Conservation (phyloP, 23 red algal genomes). For the Pyropia yezoensis region DNA sequence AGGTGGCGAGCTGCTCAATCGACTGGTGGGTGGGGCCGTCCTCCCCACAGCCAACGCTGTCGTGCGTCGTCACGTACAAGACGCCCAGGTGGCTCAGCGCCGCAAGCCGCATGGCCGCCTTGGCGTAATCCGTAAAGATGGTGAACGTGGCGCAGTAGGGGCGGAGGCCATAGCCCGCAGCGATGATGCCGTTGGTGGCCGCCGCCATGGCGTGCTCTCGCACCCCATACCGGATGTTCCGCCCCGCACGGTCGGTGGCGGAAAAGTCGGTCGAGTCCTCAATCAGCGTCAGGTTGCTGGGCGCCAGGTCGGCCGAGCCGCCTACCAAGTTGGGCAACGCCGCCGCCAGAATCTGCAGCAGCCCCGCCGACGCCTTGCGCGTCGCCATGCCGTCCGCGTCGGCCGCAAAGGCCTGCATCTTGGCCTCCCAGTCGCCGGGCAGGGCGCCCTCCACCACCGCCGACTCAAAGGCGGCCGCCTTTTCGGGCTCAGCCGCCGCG, state of each 20-base stretch:
- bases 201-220: slow-evolving; percentile 94
- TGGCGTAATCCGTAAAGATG: slow-evolving; percentile 92
- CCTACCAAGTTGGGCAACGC: slow-evolving; percentile 73
- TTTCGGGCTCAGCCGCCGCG: slow-evolving; percentile 77
- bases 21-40: slow-evolving; percentile 98
- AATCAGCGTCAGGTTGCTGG: slow-evolving; percentile 86
- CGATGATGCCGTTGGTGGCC: slow-evolving; percentile 50
- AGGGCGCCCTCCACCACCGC: slow-evolving; percentile 61
- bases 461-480: slow-evolving; percentile 66
- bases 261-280: slow-evolving; percentile 79
- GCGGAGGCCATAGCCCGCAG: slow-evolving; percentile 44
- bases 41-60: slow-evolving; percentile 84
- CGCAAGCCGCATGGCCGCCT: slow-evolving; percentile 66
- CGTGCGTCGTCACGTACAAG: slow-evolving; percentile 87
- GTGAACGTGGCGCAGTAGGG: slow-evolving; percentile 95
- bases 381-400: slow-evolving; percentile 56
- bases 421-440: slow-evolving; percentile 49
- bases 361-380: slow-evolving; percentile 49
- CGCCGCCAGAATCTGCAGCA: slow-evolving; percentile 86
- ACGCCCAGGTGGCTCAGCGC: slow-evolving; percentile 66
- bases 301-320: slow-evolving; percentile 89
- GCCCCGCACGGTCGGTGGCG: slow-evolving; percentile 26
- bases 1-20: slow-evolving; percentile 88
- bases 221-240: slow-evolving; percentile 88
- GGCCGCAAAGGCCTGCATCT: slow-evolving; percentile 37